Percentiles rank a stretch among this genome's conserved stretches.
Evolutionary conservation across 805 yeast genomes (phyloP).

Genomic region (Komagataella pseudopastoris): DNA sequence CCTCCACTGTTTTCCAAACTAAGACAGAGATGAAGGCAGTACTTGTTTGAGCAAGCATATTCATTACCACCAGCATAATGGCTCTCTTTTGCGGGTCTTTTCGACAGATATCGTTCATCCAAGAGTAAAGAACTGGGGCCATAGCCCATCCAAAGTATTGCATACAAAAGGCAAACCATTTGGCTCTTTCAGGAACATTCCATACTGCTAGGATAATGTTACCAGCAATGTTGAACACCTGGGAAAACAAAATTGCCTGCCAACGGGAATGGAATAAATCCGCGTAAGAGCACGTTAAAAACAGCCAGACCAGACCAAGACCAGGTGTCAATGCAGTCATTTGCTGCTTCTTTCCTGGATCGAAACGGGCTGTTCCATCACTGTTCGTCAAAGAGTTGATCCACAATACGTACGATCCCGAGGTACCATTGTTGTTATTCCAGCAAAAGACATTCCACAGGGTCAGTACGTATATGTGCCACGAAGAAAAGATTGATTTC

Average conservation of each 20-base stretch:
- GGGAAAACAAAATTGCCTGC: constrained; percentile 1
- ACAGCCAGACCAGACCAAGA: constrained; percentile 25
- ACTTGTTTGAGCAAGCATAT: constrained; percentile 30
- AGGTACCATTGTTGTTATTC: constrained; percentile 25
- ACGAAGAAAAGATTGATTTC: constrained; percentile 21
- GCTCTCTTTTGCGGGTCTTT: constrained; percentile 43
- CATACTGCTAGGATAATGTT: constrained; percentile 43
- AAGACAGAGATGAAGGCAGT: constrained; percentile 25
- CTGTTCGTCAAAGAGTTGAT: constrained; percentile 6
- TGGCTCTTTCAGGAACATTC: constrained; percentile 40
- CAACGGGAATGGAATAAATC: constrained; percentile 16
- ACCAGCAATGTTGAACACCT: constrained; percentile 35
- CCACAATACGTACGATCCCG: constrained; percentile 29
- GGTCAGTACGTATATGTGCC: constrained; percentile 26
- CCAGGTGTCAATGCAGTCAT: constrained; percentile 33
- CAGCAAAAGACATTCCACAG: constrained; percentile 25
- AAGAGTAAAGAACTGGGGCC: constrained; percentile 47
- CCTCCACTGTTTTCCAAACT: constrained; percentile 35
- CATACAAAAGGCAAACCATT: constrained; percentile 51
- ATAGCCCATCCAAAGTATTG: constrained; percentile 52
- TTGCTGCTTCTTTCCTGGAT: constrained; percentile 20
- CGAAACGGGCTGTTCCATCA: constrained; percentile 10
- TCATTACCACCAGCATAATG: constrained; percentile 40
- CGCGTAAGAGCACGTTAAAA: constrained; percentile 22
- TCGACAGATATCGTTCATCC: constrained; percentile 45